A percentile compares a stretch with the other conserved stretches of the same genome.
Conservation (phyloP, 2,329 filamentous ascomycete genomes). For the Herpotrichia juniperi region DNA sequence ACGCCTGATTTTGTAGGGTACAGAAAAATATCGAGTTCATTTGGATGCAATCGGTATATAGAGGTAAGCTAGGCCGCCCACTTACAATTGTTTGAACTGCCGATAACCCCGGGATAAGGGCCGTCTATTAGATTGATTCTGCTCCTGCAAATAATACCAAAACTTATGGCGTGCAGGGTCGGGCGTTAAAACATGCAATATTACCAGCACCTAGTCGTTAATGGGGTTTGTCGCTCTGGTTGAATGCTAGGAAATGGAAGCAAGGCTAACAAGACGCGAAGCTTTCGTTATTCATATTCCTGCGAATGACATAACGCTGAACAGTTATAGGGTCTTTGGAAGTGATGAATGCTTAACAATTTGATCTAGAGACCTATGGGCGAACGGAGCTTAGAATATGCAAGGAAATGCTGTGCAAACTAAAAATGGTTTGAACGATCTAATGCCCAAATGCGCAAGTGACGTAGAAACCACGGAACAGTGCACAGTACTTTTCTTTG, state of each 20-base stretch:
- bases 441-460: background rate
- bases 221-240: too few relatives aligned
- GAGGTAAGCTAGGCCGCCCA: background rate
- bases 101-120: background rate
- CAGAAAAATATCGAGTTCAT: too few relatives aligned
- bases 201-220: too few relatives aligned
- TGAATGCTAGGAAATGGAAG: too few relatives aligned
- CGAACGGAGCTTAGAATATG: background rate
- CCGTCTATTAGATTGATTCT: background rate
- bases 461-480: background rate
- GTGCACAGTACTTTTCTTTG: background rate
- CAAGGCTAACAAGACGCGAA: too few relatives aligned
- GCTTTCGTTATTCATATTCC: too few relatives aligned
- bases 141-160: background rate
- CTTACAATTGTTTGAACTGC: background rate
- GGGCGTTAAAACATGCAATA: too few relatives aligned
- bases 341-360: too few relatives aligned
- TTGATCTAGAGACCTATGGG: background rate
- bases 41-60: background rate
- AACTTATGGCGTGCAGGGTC: background rate
- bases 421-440: too few relatives aligned
- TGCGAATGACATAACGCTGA: too few relatives aligned
- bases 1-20: too few relatives aligned
- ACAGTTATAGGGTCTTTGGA: too few relatives aligned
- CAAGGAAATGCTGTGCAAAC: background rate